These are phyloP conservation scores for Skeletonema costatum DNA, from an alignment of 108 stramenopile genomes.

Conservation along the genomic window DNA sequence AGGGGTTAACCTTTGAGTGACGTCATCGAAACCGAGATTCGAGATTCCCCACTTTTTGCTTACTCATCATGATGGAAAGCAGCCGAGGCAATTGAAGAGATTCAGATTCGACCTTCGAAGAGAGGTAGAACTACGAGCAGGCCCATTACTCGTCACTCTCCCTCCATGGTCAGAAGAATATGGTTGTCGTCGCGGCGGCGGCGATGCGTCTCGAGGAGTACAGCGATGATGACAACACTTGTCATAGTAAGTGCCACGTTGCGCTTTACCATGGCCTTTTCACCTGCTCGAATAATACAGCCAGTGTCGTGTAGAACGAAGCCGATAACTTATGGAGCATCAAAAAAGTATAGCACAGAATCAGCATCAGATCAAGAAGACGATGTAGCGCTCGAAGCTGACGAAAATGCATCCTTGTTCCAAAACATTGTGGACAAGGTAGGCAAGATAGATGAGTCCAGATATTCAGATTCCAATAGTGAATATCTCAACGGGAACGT, in stretches of 20 bases:
- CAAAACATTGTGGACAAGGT: conserved; percentile 55
- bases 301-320: background rate
- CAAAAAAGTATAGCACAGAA: background rate
- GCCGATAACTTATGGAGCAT: background rate
- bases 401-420: background rate
- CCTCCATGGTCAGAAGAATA: background rate
- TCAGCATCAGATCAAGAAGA: background rate
- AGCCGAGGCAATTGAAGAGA: background rate
- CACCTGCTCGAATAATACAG: conserved; percentile 1
- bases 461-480: conserved; percentile 18
- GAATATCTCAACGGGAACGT: conserved; percentile 23
- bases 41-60: background rate
- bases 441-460: conserved; percentile 65
- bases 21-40: too few species aligned
- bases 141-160: background rate
- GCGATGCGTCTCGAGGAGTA: background rate
- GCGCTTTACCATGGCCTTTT: background rate
- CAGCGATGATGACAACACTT: background rate
- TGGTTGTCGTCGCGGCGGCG: background rate
- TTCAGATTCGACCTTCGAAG: background rate
- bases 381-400: background rate
- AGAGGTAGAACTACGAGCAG: background rate
- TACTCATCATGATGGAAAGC: background rate
- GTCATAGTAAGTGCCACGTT: background rate
- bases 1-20: too few species aligned